phyloP scores from a whole-genome alignment of 1,284 basidiomycete genomes.

The Puccinia polysora region DNA sequence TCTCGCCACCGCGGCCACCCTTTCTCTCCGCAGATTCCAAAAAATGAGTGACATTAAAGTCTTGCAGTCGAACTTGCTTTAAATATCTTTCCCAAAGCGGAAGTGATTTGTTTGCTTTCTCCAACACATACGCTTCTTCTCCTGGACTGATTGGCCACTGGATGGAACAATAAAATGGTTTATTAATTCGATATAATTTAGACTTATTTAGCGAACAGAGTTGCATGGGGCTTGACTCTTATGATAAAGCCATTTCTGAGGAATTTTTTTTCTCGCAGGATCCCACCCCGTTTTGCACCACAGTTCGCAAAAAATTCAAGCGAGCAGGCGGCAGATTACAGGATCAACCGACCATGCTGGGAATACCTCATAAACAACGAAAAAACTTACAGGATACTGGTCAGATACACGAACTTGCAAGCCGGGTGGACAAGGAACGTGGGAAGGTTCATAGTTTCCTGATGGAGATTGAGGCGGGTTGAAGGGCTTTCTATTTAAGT shows the following conservation, averaged over 20 bases:
- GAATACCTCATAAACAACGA: no score
- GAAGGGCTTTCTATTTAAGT: no score
- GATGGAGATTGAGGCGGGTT: slow-evolving; percentile 15
- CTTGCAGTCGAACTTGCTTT: slow-evolving; percentile 7
- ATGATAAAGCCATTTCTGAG: no score
- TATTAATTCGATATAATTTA: not conserved
- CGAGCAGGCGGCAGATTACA: not conserved
- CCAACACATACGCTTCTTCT: slow-evolving; percentile 8
- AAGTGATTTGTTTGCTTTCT: slow-evolving; percentile 33
- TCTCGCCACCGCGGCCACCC: slow-evolving; percentile 7
- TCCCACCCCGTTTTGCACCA: not conserved
- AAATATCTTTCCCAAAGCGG: slow-evolving; percentile 20
- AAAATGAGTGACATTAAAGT: slow-evolving; percentile 33
- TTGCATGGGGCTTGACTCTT: no score
- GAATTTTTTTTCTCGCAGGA: no score
- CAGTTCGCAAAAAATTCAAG: not conserved
- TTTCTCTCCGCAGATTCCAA: slow-evolving; percentile 5
- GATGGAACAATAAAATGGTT: not conserved
- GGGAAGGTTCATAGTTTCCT: slow-evolving; percentile 25
- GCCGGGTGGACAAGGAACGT: slow-evolving; percentile 16
- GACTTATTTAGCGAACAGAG: not conserved
- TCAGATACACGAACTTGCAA: slow-evolving; percentile 25
- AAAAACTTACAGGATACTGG: slow-evolving; percentile 30
- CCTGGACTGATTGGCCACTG: slow-evolving; percentile 37
- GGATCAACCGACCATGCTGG: no score